Conservation (phyloP, 805 yeast species). For the Barnettozyma pratensis region DNA sequence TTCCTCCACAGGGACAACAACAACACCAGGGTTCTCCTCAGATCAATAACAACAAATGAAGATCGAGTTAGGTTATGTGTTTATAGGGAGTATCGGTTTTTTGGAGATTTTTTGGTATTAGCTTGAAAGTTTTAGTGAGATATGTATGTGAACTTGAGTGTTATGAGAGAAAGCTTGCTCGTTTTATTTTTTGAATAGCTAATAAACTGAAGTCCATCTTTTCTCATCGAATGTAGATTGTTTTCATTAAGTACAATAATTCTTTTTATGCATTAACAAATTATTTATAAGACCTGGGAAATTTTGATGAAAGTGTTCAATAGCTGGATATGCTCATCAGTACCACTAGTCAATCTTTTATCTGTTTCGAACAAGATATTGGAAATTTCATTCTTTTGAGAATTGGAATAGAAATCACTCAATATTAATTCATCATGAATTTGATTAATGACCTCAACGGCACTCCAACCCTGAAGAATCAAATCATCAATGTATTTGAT, state of each 20-base stretch:
- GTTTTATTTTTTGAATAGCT: neutral
- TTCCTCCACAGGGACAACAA: conserved; percentile 12
- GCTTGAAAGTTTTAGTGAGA: too few relatives aligned
- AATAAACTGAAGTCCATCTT: neutral
- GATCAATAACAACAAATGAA: conserved; percentile 4
- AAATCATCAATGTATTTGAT: conserved; percentile 43
- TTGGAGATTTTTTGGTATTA: too few relatives aligned
- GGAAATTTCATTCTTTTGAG: conserved; percentile 62
- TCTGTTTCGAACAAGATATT: conserved; percentile 69
- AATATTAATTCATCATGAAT: conserved; percentile 62
- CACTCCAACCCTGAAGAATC: conserved; percentile 72
- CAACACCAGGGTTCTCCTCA: conserved; percentile 3
- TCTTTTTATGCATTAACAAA: neutral
- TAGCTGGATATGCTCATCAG: conserved; percentile 83
- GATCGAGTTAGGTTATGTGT: too few relatives aligned
- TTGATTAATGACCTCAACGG: conserved; percentile 64
- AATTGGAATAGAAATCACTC: conserved; percentile 43
- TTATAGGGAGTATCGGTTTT: too few relatives aligned
- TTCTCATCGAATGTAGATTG: too few relatives aligned
- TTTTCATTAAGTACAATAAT: too few relatives aligned
- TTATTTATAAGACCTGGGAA: conserved; percentile 29
- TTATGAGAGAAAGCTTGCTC: neutral
- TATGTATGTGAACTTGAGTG: too few relatives aligned
- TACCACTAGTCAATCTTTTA: conserved; percentile 69
- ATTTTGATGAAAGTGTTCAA: conserved; percentile 57